phyloP scores from a whole-genome alignment of 1,284 basidiomycete genomes.

The Amylostereum areolatum region DNA sequence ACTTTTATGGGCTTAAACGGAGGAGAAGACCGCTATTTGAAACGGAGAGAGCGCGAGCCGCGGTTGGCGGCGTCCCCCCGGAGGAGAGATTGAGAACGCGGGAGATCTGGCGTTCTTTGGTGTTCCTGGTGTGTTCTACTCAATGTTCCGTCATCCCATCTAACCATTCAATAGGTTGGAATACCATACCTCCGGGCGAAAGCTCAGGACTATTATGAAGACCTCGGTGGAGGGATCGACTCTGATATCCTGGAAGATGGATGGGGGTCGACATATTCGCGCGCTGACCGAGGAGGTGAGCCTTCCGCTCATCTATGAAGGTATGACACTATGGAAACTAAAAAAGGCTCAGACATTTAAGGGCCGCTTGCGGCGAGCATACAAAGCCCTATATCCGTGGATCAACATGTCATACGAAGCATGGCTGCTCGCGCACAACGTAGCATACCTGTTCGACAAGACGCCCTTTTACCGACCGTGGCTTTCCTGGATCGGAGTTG shows the following conservation, averaged over 20 bases:
- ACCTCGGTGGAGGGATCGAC: conserved; percentile 77
- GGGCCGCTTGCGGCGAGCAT: conserved; percentile 49
- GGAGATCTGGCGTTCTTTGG: conserved; percentile 70
- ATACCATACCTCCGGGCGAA: conserved; percentile 89
- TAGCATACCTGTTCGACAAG: conserved; percentile 87
- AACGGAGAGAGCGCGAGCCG: conserved; percentile 57
- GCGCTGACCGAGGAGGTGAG: conserved; percentile 46
- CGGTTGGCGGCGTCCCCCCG: conserved; percentile 56
- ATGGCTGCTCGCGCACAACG: conserved; percentile 80
- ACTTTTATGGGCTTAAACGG: conserved; percentile 88
- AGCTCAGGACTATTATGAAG: conserved; percentile 86
- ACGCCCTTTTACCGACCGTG: conserved; percentile 91
- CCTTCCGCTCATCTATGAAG: conserved; percentile 3
- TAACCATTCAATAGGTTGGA: conserved; percentile 52
- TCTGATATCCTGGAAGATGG: conserved; percentile 59
- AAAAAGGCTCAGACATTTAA: conserved; percentile 29
- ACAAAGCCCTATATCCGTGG: conserved; percentile 79
- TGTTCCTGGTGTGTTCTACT: conserved; percentile 59
- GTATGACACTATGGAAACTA: background rate
- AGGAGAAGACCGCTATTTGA: conserved; percentile 67
- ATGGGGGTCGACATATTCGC: conserved; percentile 35
- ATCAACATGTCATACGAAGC: conserved; percentile 72
- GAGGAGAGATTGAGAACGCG: conserved; percentile 57
- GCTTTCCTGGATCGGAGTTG: conserved; percentile 80
- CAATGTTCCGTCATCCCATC: background rate